Conservation (phyloP, 192 early-diverging fungal species). For the Backusella mclennaniae region DNA sequence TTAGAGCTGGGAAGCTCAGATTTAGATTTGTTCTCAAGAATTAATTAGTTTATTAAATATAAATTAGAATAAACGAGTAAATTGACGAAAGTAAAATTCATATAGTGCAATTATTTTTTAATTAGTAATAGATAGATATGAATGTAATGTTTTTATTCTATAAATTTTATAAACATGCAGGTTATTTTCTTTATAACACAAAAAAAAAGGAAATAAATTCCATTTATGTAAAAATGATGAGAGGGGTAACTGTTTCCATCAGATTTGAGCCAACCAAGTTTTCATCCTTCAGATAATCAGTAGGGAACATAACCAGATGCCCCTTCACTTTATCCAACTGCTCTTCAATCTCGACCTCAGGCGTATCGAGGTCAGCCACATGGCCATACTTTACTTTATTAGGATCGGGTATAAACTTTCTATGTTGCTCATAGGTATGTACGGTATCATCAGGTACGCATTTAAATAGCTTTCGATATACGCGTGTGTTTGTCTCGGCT, state of each 20-base stretch:
- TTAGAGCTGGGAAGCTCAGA: conserved; percentile 59
- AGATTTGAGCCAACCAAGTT: conserved; percentile 41
- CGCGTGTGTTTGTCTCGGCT: conserved; percentile 60
- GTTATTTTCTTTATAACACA: not conserved
- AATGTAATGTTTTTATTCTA: no score
- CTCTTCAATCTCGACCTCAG: conserved; percentile 28
- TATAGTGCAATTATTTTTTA: no score
- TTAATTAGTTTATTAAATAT: conserved; percentile 15
- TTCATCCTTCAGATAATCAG: conserved; percentile 43
- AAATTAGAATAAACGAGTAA: no score
- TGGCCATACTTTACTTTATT: conserved; percentile 43
- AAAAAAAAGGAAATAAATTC: not conserved
- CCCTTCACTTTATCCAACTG: conserved; percentile 41
- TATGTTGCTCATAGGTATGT: conserved; percentile 52
- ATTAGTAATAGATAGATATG: no score
- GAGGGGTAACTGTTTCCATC: conserved; percentile 44
- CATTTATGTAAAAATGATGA: conserved; percentile 52
- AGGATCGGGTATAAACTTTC: conserved; percentile 43
- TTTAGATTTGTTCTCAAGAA: conserved; percentile 75
- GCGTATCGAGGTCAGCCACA: conserved; percentile 39
- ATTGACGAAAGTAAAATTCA: no score
- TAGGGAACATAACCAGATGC: conserved; percentile 53
- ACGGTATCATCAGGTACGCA: conserved; percentile 81
- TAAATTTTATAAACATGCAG: not conserved
- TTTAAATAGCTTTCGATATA: conserved; percentile 71